phyloP scores from a whole-genome alignment of 1,284 basidiomycete genomes.

The Amylostereum areolatum region DNA sequence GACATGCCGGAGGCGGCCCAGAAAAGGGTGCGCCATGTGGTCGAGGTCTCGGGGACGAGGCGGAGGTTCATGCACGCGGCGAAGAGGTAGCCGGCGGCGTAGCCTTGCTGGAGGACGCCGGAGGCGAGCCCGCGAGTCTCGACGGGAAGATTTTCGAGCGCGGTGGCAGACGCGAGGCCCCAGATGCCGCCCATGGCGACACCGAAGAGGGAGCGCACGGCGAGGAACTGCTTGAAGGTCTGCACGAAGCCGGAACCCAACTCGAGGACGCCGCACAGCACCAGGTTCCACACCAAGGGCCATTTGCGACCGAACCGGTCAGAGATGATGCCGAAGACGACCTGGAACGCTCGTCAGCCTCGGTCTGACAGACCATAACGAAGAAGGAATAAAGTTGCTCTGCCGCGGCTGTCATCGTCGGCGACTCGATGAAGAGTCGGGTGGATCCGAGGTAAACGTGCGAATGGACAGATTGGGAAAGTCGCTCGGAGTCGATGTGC shows the following conservation, averaged over 20 bases:
- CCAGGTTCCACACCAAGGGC: conserved; percentile 78
- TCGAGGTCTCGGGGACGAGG: conserved; percentile 49
- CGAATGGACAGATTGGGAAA: too few relatives aligned
- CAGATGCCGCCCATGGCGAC: conserved; percentile 86
- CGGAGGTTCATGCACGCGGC: conserved; percentile 71
- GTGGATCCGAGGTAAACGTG: too few relatives aligned
- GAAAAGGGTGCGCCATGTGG: conserved; percentile 61
- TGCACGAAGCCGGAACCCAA: conserved; percentile 75
- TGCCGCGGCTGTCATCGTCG: too few relatives aligned
- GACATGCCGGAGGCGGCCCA: conserved; percentile 71
- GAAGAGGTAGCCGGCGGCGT: conserved; percentile 43
- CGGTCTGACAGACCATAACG: not conserved
- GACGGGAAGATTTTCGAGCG: conserved; percentile 87
- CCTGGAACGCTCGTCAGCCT: conserved; percentile 19
- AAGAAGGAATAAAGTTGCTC: not conserved
- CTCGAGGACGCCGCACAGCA: conserved; percentile 71
- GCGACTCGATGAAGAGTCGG: too few relatives aligned
- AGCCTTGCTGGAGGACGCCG: conserved; percentile 75
- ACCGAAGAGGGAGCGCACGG: conserved; percentile 73
- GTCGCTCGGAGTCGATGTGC: not conserved
- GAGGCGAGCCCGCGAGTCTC: conserved; percentile 82
- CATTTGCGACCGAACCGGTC: conserved; percentile 92
- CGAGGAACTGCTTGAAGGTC: conserved; percentile 65
- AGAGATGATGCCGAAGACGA: conserved; percentile 76
- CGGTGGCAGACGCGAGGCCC: conserved; percentile 72